Conservation (phyloP, 768 basidiomycete species). For the Auricularia auricula-judae region DNA sequence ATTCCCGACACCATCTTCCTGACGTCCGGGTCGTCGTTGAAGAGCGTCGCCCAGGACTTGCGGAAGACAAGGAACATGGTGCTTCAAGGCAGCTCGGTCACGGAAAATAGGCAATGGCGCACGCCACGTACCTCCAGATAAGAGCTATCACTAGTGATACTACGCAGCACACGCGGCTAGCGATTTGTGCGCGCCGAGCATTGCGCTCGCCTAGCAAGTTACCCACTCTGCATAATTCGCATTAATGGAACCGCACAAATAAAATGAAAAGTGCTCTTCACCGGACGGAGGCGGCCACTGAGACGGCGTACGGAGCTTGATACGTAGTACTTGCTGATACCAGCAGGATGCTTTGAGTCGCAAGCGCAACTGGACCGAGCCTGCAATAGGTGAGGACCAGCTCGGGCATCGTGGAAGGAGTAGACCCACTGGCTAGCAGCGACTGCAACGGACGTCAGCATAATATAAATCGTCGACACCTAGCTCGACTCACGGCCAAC, state of each 20-base stretch:
- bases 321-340: conserved; percentile 66
- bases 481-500: conserved; percentile 21
- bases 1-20: conserved; percentile 45
- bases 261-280: conserved; percentile 14
- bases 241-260: conserved; percentile 8
- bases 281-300: conserved; percentile 80
- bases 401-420: not conserved
- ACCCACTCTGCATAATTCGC: conserved; percentile 48
- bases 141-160: conserved; percentile 53
- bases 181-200: conserved; percentile 57
- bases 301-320: conserved; percentile 75
- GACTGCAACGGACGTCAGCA: conserved; percentile 20
- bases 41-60: conserved; percentile 57
- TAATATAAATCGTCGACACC: not conserved
- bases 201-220: conserved; percentile 80
- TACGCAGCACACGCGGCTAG: conserved; percentile 52
- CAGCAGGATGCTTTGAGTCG: conserved; percentile 79
- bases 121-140: conserved; percentile 70
- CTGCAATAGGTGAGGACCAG: conserved; percentile 21
- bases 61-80: conserved; percentile 49
- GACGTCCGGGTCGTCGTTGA: conserved; percentile 44
- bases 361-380: conserved; percentile 69
- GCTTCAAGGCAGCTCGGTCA: no score
- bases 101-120: no score
- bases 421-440: conserved; percentile 39